Conservation (phyloP, 1,284 basidiomycete species). For the Rhodotorula sp. region DNA sequence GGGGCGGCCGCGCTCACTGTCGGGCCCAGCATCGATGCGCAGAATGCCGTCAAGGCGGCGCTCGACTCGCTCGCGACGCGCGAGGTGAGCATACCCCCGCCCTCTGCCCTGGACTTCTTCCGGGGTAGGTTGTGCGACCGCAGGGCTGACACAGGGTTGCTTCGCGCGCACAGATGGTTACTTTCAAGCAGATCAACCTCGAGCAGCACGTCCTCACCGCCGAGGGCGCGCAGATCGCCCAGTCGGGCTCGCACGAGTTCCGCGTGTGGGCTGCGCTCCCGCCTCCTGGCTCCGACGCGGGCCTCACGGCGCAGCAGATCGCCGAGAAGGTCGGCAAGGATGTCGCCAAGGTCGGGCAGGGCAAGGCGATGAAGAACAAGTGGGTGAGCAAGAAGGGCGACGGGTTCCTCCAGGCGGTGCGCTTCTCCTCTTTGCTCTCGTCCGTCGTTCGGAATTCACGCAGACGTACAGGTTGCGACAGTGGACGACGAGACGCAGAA, state of each 20-base stretch:
- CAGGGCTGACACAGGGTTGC: background rate
- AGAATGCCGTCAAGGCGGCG: slow-evolving; percentile 79
- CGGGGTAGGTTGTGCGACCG: accelerated
- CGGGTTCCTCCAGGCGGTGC: slow-evolving; percentile 79
- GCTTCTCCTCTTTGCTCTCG: slow-evolving; percentile 50
- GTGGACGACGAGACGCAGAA: slow-evolving; percentile 72
- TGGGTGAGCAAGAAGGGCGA: slow-evolving; percentile 93
- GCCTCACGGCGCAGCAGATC: slow-evolving; percentile 40
- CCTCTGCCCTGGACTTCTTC: background rate
- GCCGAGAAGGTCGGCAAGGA: slow-evolving; percentile 73
- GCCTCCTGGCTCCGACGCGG: slow-evolving; percentile 10
- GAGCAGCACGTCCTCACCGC: slow-evolving; percentile 70
- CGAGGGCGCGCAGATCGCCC: slow-evolving; percentile 77
- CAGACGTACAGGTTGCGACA: slow-evolving; percentile 55
- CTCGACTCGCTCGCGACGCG: slow-evolving; percentile 83
- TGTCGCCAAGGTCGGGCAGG: slow-evolving; percentile 83
- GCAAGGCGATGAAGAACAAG: slow-evolving; percentile 93
- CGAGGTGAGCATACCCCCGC: slow-evolving; percentile 62
- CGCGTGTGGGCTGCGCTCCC: slow-evolving; percentile 86
- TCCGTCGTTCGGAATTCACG: background rate
- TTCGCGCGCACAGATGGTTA: slow-evolving; percentile 68
- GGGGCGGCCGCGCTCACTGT: slow-evolving; percentile 60
- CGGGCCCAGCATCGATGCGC: slow-evolving; percentile 49
- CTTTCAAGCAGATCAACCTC: slow-evolving; percentile 75
- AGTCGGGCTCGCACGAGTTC: slow-evolving; percentile 88